Conservation (phyloP, 2,329 filamentous ascomycete species). For the Fusarium sp. region DNA sequence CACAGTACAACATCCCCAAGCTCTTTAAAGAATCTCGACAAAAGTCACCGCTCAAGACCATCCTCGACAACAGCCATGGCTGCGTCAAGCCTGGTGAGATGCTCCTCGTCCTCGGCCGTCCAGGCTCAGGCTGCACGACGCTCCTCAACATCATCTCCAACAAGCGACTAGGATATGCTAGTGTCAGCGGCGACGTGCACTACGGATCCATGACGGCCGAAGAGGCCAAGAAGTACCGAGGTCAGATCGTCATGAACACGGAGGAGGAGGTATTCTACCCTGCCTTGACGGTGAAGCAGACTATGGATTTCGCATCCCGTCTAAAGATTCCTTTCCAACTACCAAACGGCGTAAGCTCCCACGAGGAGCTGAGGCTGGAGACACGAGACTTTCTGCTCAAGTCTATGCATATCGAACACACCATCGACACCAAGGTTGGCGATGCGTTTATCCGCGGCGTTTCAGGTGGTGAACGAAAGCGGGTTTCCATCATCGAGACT, state of each 20-base stretch:
- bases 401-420: constrained; percentile 67
- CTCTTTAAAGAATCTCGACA: constrained; percentile 61
- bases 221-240: constrained; percentile 60
- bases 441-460: constrained; percentile 73
- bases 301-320: constrained; percentile 73
- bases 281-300: constrained; percentile 74
- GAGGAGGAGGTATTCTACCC: constrained; percentile 74
- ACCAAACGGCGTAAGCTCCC: constrained; percentile 53
- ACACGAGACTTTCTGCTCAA: constrained; percentile 64
- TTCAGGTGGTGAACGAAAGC: constrained; percentile 73
- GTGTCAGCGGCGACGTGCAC: constrained; percentile 65
- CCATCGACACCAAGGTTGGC: constrained; percentile 71
- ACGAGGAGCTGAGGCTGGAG: constrained; percentile 57
- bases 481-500: constrained; percentile 73
- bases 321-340: constrained; percentile 63
- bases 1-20: constrained; percentile 65
- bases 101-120: constrained; percentile 73
- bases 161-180: constrained; percentile 65
- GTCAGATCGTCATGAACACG: constrained; percentile 74
- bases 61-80: constrained; percentile 71
- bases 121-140: constrained; percentile 75
- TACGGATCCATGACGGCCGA: constrained; percentile 62
- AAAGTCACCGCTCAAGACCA: constrained; percentile 68
- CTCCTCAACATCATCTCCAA: constrained; percentile 76
- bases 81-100: constrained; percentile 78